A percentile compares a stretch with the other conserved stretches of the same genome.
These are phyloP conservation scores for Dillenia suffruticosa DNA, from an alignment of 164 flowering plant species.

Conservation along the genomic window DNA sequence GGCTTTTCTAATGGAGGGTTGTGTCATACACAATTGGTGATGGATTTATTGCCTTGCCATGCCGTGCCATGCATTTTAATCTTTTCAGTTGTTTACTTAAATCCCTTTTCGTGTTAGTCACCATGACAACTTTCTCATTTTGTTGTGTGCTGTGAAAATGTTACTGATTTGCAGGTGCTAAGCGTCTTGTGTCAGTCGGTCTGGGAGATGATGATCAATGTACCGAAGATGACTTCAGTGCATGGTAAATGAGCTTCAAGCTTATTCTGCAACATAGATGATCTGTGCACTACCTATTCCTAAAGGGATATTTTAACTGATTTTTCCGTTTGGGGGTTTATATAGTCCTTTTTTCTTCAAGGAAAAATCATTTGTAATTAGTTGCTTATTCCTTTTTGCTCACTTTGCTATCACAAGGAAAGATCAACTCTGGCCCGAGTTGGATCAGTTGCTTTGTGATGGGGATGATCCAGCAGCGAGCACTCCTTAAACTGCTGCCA, in stretches of 20 bases:
- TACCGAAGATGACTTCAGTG: slow-evolving; percentile 95
- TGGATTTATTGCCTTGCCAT: too few species aligned
- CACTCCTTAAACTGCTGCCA: slow-evolving; percentile 91
- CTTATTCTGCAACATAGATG: background rate
- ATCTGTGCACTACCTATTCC: background rate
- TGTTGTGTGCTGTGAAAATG: too few species aligned
- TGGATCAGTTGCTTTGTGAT: slow-evolving; percentile 80
- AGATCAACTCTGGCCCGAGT: slow-evolving; percentile 85
- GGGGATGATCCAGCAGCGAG: slow-evolving; percentile 67
- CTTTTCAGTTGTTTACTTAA: too few species aligned
- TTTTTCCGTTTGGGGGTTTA: background rate
- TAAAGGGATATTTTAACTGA: background rate
- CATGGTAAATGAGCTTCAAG: slow-evolving; percentile 53
- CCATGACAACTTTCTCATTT: too few species aligned
- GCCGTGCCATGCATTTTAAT: too few species aligned
- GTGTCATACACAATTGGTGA: too few species aligned
- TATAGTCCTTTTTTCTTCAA: background rate
- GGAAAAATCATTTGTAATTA: too few species aligned
- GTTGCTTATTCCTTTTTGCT: background rate
- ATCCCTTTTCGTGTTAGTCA: too few species aligned
- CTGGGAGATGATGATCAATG: slow-evolving; percentile 99
- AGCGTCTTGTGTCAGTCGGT: slow-evolving; percentile 82
- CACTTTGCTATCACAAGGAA: slow-evolving; percentile 46
- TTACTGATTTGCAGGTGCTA: slow-evolving; percentile 51
- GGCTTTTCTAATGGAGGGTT: too few species aligned